Evolutionary conservation across 2,329 filamentous ascomycete species (phyloP), one percentile per base, ranked within the genome.

Genomic region (Calonectria hawksworthii): DNA sequence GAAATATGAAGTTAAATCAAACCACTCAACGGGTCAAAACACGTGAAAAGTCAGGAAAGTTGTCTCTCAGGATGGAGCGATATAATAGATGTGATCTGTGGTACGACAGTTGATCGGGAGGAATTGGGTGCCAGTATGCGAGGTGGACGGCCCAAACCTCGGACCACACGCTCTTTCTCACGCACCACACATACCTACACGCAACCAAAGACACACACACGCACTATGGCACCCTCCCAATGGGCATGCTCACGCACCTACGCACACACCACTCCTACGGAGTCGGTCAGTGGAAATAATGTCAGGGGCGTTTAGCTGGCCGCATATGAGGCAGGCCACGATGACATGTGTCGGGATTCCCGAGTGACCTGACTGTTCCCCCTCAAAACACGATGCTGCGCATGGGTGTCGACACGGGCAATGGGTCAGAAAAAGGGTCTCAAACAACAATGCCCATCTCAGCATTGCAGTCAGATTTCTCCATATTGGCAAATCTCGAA

Each of bases 41-140:
- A 65, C 67, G 68, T 64, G 61, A 61, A 36, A 36, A 34, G 38
- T 23, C 32, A 41, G 34, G 34, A 66, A 64, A 56, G 47, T 63
- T 52, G 32, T 74, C 23, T 61, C 44, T 47, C 21, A 47, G 34
- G 66, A 68, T 50, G 38, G 54, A 50, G 41, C 69, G 52, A 44
- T 36, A 50, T 70, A 52, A 50, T 70, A 52, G 66, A 74, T 71
- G 52, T 26, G 32, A 44, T 47, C 66, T 52, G 63, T 78, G 78
- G 74, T 75, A 80, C 61, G 79, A 79, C 47, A 38, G 52, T 32
- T 51, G 56, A 52, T 66, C n/a, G 36, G 10, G 63, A 68, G 59
- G 51, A 68, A 74, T 69, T 72, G 66, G 30, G 65, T 71, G 50
- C 47, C 68, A 74, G 44, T 47, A 28, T 64, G 56, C n/a, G 56